Evolutionary conservation across 1,284 basidiomycete species (phyloP), one percentile per base, ranked within the genome.

Genomic region (Pulchroboletus neoregius): DNA sequence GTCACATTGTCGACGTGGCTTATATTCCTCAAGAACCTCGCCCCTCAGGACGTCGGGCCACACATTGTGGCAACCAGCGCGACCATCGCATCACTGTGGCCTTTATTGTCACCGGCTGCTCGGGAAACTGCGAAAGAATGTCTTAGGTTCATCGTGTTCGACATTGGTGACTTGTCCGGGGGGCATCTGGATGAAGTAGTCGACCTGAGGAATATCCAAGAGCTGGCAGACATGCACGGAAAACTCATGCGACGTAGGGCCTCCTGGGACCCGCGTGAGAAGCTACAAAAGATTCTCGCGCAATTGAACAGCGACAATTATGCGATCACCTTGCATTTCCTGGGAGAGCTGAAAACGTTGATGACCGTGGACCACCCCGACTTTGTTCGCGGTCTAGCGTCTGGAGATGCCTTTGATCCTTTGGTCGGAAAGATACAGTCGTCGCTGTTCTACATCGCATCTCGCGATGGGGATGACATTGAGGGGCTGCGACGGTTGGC

Each of bases 31-130:
- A 78, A 72, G 6, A 84, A 82, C 1, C 69, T 97, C 33, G 72
- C 75, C 5, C 78, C 80, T 22, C 68, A 69, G 30, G 94, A 98
- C 51, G 74, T 95, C 22, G 88, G 90, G 1, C 83, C 91, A 1
- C 85, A 93, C 61, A 78, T 96, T 35, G 94, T 93, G 3, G 81
- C 90, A 5, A 96, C 92, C 0, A 91, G 86, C 24, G 94, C 96
- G 1, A 84, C 90, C 1, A 76, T 98, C 37, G 79, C 94, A 6
- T 75, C 82, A 2, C 76, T 78, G 1, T 99, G 96, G 96, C 61
- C 76, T 3, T 71, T 68, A 1, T 80, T 98, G 46, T 76, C 79
- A 11, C 47, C 66, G 0, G 60, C 66, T 5, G 80, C 84, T 40
- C 79, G 77, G 13, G 64, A 69, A 1, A 65, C 78, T 1, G 91